Evolutionary conservation across 1,284 basidiomycete genomes (phyloP), one percentile per base, ranked within the genome.

Genomic region (Prillingera fragicola): DNA sequence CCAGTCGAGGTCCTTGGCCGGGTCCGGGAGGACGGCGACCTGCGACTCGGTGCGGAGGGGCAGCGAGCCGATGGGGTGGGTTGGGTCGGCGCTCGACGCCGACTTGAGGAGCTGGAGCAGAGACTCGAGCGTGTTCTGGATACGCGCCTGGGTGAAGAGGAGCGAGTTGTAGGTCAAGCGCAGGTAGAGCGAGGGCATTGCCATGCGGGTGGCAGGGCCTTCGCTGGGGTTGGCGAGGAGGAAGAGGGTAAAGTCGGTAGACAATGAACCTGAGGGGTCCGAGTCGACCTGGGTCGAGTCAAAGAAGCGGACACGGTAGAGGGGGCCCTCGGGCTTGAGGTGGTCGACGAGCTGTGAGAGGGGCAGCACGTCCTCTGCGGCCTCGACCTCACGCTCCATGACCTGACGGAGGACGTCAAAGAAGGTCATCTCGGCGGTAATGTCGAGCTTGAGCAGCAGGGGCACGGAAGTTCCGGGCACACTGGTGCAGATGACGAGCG

Each of bases 291-390:
- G 79, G 6, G 81, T 69, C 29, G 66, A 67, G 52, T 97, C 94
- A 66, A 97, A 92, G 77, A 97, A 97, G 21, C 92, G 83, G 35
- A 97, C 91, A 31, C 91, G 80, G 75, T 96, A 98, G 27, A 98
- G 72, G 13, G 74, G 72, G 27, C 69, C 72, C 62, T 78, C 80
- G 59, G 81, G 82, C 53, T 77, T 80, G 43, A 91, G 73, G n/a
- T 82, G 84, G 23, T 65, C 62, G n/a, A 85, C 77, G 43, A 98
- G 78, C 4, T 77, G 71, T 50, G 91, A 86, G 65, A 89, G 90
- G 0, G 94, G 86, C 3, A 95, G 75, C 2, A 79, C 79, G 67
- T 97, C 88, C 3, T 76, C 75, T 48, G 89, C 83, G 1, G 91
- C 92, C 64, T 96, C 85, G 44, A 75, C 75, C 70, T 95, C 90